Percentiles rank a stretch among this genome's conserved stretches.
phyloP scores from a whole-genome alignment of 108 stramenopile genomes.

The Chaetoceros muelleri region DNA sequence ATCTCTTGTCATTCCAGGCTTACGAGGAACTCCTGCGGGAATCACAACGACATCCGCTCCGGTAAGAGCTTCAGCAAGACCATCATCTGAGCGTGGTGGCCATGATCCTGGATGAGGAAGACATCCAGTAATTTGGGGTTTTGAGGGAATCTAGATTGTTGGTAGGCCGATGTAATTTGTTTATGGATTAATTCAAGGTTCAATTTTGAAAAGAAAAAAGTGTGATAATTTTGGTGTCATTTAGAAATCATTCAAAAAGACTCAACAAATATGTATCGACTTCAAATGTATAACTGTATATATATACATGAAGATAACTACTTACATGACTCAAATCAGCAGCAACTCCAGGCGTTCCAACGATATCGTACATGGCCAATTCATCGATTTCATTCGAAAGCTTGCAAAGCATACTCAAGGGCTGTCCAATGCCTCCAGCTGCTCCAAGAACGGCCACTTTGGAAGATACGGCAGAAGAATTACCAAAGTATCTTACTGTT shows the following conservation, averaged over 20 bases:
- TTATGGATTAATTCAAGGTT: slow-evolving; percentile 18
- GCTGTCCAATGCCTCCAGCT: slow-evolving; percentile 97
- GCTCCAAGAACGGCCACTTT: slow-evolving; percentile 94
- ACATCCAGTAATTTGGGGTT: slow-evolving; percentile 41
- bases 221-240: background rate
- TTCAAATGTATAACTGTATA: background rate
- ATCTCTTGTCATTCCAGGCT: slow-evolving; percentile 96
- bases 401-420: slow-evolving; percentile 95
- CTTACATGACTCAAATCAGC: slow-evolving; percentile 88
- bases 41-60: slow-evolving; percentile 95
- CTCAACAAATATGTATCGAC: background rate
- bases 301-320: slow-evolving; percentile 5
- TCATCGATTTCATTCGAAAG: slow-evolving; percentile 71
- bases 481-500: slow-evolving; percentile 10
- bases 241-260: background rate
- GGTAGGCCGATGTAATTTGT: background rate
- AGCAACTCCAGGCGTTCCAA: slow-evolving; percentile 94
- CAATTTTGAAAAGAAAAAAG: background rate
- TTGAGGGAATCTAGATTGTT: slow-evolving; percentile 31
- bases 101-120: slow-evolving; percentile 62
- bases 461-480: slow-evolving; percentile 18
- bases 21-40: slow-evolving; percentile 98
- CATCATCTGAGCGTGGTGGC: slow-evolving; percentile 56
- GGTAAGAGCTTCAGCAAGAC: slow-evolving; percentile 60
- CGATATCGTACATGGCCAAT: slow-evolving; percentile 83